A percentile compares a stretch with the other conserved stretches of the same genome.
phyloP scores from a whole-genome alignment of 2,329 filamentous ascomycete species.

The Epichloe elymi region DNA sequence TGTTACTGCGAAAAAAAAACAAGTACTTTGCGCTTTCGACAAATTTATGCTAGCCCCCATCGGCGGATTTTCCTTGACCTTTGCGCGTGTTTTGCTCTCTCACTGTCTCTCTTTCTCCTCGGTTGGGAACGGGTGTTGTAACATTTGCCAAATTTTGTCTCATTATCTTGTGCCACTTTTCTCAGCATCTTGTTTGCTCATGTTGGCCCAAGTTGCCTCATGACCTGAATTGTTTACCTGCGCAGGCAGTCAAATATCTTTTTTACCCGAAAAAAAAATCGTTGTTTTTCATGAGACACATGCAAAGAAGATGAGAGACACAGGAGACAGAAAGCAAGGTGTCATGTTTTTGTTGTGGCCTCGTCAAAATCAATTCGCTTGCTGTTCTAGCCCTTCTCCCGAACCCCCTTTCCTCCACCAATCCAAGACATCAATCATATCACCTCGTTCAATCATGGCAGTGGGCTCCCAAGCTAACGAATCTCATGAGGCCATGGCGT shows the following conservation, averaged over 20 bases:
- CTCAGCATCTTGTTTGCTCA: not conserved
- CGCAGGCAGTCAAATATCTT: conserved; percentile 13
- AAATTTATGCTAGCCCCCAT: conserved; percentile 1
- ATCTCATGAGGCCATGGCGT: conserved; percentile 42
- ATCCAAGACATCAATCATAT: conserved; percentile 1
- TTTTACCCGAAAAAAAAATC: conserved; percentile 2
- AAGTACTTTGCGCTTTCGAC: conserved; percentile 10
- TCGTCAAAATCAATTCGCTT: conserved; percentile 2
- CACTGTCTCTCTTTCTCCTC: not conserved
- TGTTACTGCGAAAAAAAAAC: conserved; percentile 8
- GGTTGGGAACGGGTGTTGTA: conserved; percentile 3
- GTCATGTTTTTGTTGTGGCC: not conserved
- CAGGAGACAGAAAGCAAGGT: not conserved
- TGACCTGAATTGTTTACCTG: conserved; percentile 12
- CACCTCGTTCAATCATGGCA: conserved; percentile 1
- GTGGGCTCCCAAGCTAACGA: conserved; percentile 1
- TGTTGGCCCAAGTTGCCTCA: conserved; percentile 4
- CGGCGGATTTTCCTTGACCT: not conserved
- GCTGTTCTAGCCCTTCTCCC: not conserved
- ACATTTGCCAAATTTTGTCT: not conserved
- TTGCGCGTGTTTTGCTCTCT: too few species aligned
- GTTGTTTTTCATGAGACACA: not conserved
- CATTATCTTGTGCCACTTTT: not conserved
- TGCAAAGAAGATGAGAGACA: not conserved
- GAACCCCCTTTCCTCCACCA: not conserved